Conservation (phyloP, 1,284 basidiomycete genomes). For the Ustilago trichophora region DNA sequence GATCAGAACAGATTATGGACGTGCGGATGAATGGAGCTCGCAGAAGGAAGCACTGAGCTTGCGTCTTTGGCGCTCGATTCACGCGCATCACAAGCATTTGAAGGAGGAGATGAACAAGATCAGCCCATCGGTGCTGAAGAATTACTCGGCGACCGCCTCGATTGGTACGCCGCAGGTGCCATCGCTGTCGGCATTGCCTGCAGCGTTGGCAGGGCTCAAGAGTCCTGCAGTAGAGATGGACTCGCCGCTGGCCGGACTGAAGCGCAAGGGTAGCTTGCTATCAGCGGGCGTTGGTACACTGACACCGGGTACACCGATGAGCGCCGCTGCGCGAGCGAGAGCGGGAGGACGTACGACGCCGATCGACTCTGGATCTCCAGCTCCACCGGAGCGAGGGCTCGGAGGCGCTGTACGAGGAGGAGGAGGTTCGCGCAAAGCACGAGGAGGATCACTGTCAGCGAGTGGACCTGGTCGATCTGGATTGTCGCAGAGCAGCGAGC, state of each 20-base stretch:
- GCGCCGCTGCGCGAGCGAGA: constrained; percentile 32
- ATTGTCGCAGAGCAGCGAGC: constrained; percentile 34
- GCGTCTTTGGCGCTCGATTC: constrained; percentile 53
- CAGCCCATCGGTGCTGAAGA: constrained; percentile 54
- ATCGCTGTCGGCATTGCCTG: constrained; percentile 35
- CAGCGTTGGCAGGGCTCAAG: constrained; percentile 40
- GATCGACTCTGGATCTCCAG: constrained; percentile 41
- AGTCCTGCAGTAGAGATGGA: constrained; percentile 47
- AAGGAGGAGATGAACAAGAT: constrained; percentile 55
- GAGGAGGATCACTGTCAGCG: constrained; percentile 32
- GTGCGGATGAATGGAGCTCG: constrained; percentile 58
- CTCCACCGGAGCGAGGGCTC: constrained; percentile 36
- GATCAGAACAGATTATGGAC: constrained; percentile 55
- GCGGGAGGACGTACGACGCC: constrained; percentile 42
- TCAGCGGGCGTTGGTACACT: constrained; percentile 22
- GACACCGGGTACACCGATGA: constrained; percentile 37
- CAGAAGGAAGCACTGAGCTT: constrained; percentile 57
- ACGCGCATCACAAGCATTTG: constrained; percentile 54
- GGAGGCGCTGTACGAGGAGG: constrained; percentile 30
- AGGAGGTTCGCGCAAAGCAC: constrained; percentile 27
- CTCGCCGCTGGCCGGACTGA: constrained; percentile 30
- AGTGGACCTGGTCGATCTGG: constrained; percentile 34
- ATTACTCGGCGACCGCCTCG: constrained; percentile 40
- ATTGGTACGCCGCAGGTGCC: constrained; percentile 37
- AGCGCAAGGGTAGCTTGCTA: constrained; percentile 38